phyloP scores from a whole-genome alignment of 306 rosid genomes.

The Gleditsia sinensis region DNA sequence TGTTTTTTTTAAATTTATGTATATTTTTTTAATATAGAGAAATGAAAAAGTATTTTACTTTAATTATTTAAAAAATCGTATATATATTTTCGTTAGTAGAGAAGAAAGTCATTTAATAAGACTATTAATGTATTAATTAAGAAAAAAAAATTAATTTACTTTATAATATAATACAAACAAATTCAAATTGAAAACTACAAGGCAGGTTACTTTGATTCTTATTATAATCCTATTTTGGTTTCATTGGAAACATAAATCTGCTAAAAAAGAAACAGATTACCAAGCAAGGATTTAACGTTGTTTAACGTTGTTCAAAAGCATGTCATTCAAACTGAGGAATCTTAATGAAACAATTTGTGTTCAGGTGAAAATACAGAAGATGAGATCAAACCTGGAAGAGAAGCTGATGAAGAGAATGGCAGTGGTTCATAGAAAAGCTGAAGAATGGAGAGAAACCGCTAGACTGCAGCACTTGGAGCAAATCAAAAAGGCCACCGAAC shows the following conservation, averaged over 20 bases:
- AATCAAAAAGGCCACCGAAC: constrained; percentile 53
- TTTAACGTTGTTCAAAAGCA: background rate
- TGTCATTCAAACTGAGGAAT: constrained; percentile 23
- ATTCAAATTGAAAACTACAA: constrained; percentile 31
- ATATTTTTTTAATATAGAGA: too few species aligned
- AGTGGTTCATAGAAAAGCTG: constrained; percentile 80
- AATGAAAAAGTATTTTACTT: too few species aligned
- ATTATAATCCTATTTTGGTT: background rate
- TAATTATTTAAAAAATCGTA: too few species aligned
- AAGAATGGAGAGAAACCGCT: constrained; percentile 73
- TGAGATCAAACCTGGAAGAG: constrained; percentile 87
- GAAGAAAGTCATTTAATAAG: too few species aligned
- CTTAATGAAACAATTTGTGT: background rate
- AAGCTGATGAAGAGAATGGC: constrained; percentile 87
- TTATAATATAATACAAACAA: constrained; percentile 20
- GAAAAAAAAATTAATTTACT: too few species aligned
- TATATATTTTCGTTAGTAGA: too few species aligned
- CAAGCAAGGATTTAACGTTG: constrained; percentile 4
- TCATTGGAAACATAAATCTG: constrained; percentile 32
- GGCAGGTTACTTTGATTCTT: constrained; percentile 23
- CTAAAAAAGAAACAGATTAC: constrained; percentile 2
- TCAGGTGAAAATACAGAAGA: constrained; percentile 88
- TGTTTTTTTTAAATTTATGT: too few species aligned
- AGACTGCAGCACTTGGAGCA: constrained; percentile 75
- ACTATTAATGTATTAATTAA: too few species aligned